Percentiles rank a stretch among this genome's conserved stretches.
phyloP scores from a whole-genome alignment of 768 basidiomycete genomes.

The Podaxis rugospora region DNA sequence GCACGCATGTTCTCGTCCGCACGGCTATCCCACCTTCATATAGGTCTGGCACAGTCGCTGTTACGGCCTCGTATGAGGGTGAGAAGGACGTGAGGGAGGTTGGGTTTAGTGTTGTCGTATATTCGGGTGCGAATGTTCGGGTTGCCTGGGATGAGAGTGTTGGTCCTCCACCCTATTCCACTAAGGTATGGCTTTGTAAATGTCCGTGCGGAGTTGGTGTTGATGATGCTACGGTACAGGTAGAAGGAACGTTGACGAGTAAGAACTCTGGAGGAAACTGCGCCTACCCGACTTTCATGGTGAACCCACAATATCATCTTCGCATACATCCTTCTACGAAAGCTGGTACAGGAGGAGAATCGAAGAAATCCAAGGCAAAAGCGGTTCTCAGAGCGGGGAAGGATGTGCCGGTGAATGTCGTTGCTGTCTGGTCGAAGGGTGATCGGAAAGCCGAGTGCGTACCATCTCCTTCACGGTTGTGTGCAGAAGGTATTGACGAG shows the following conservation, averaged over 20 bases:
- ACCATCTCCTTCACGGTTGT: neutral
- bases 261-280: conserved; percentile 85
- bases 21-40: conserved; percentile 30
- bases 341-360: neutral
- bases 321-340: conserved; percentile 39
- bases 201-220: neutral
- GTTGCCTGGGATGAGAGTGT: conserved; percentile 46
- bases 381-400: conserved; percentile 52
- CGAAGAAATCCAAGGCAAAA: conserved; percentile 31
- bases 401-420: conserved; percentile 70
- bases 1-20: conserved; percentile 44
- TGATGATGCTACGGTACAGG: conserved; percentile 32
- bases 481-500: neutral
- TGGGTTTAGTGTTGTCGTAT: conserved; percentile 67
- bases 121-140: conserved; percentile 32
- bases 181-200: conserved; percentile 26
- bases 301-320: conserved; percentile 86
- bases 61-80: conserved; percentile 71
- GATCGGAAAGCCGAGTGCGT: conserved; percentile 72
- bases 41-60: conserved; percentile 38
- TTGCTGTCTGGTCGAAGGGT: conserved; percentile 71
- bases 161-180: conserved; percentile 32
- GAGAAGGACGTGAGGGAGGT: conserved; percentile 40
- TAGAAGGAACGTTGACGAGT: conserved; percentile 56
- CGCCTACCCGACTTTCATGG: conserved; percentile 75